Conservation (phyloP, 2,329 filamentous ascomycete species). For the Lachnellula occidentalis region DNA sequence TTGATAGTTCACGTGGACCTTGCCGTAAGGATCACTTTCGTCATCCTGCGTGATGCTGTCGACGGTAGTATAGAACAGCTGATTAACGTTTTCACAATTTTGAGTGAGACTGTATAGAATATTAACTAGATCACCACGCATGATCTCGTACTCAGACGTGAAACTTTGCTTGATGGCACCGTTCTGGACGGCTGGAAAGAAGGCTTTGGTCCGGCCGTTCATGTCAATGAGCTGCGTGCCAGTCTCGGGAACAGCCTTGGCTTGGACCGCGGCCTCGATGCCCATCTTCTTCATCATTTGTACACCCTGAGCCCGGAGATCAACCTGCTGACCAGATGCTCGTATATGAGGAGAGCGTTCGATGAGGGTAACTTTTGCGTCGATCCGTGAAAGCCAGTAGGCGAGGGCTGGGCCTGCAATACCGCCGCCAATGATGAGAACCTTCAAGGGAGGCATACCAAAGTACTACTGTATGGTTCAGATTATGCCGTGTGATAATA, state of each 20-base stretch:
- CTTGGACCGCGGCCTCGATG: constrained; percentile 38
- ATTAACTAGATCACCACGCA: constrained; percentile 37
- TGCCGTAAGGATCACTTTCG: neutral
- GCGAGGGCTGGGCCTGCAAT: constrained; percentile 40
- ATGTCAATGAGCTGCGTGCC: constrained; percentile 40
- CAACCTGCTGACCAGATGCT: constrained; percentile 45
- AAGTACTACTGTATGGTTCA: too few species aligned
- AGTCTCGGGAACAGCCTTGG: constrained; percentile 38
- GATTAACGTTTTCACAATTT: constrained; percentile 19
- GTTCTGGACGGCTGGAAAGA: constrained; percentile 32
- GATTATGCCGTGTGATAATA: too few species aligned
- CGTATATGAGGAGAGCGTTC: constrained; percentile 39
- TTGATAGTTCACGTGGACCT: constrained; percentile 8
- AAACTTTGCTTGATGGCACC: constrained; percentile 27
- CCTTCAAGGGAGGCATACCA: constrained; percentile 20
- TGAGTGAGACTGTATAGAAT: constrained; percentile 35
- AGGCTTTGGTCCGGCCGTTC: constrained; percentile 32
- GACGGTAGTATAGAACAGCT: constrained; percentile 29
- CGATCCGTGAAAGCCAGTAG: constrained; percentile 41
- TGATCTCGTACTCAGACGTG: constrained; percentile 40
- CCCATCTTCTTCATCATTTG: constrained; percentile 47
- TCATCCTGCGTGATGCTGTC: constrained; percentile 19
- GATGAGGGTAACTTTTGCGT: constrained; percentile 35
- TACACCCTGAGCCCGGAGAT: constrained; percentile 46
- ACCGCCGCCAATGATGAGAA: constrained; percentile 33